Conservation (phyloP, 805 yeast species). For the Pichia scutulata region DNA sequence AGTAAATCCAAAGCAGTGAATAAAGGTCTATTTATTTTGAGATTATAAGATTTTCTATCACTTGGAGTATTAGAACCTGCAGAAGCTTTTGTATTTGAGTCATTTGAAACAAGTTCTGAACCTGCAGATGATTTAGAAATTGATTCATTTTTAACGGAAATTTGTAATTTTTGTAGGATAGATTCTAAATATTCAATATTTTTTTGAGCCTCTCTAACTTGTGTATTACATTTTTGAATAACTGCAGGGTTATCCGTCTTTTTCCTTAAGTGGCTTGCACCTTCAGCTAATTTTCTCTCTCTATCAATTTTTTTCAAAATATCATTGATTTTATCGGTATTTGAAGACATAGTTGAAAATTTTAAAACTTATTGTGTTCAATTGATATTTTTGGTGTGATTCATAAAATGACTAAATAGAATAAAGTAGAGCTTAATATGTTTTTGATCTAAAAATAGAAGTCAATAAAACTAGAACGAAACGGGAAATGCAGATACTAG, state of each 20-base stretch:
- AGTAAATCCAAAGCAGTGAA: conserved; percentile 72
- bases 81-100: not conserved
- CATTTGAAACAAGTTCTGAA: conserved; percentile 2
- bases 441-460: not conserved
- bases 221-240: conserved; percentile 83
- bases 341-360: conserved; percentile 17
- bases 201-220: conserved; percentile 83
- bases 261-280: conserved; percentile 74
- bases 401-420: not conserved
- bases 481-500: not conserved
- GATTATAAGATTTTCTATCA: conserved; percentile 1
- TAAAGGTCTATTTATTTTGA: conserved; percentile 31
- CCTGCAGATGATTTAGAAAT: not conserved
- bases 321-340: conserved; percentile 41
- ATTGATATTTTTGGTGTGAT: not conserved
- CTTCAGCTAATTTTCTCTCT: conserved; percentile 79
- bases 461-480: not conserved
- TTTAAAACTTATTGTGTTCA: not conserved
- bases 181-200: conserved; percentile 85
- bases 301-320: conserved; percentile 81
- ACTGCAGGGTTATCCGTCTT: conserved; percentile 75
- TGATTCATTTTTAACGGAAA: conserved; percentile 2
- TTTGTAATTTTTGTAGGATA: conserved; percentile 54
- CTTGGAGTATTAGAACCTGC: not conserved
- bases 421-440: not conserved